Percentiles rank a stretch among this genome's conserved stretches.
Evolutionary conservation across 805 yeast species (phyloP).

Genomic region (Lipomyces sp.): DNA sequence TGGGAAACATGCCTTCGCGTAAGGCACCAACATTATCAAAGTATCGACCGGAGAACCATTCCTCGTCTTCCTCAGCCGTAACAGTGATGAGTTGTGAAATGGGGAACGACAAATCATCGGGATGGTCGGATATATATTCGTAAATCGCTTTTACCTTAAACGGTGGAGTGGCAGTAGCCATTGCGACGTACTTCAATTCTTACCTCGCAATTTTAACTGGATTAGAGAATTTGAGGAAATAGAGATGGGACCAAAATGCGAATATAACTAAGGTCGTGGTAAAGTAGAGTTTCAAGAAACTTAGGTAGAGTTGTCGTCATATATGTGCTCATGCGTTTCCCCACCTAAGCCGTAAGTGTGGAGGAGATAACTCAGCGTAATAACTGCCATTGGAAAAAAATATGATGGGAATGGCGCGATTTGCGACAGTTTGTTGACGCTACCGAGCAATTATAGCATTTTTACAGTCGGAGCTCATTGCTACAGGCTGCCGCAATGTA

Average conservation of each 20-base stretch:
- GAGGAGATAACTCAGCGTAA: neutral
- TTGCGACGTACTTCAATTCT: conserved; percentile 9
- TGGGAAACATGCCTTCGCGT: conserved; percentile 82
- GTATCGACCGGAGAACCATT: conserved; percentile 83
- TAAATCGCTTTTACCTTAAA: conserved; percentile 71
- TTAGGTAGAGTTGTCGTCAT: neutral
- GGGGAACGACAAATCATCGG: conserved; percentile 78
- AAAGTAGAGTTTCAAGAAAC: neutral
- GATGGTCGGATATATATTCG: conserved; percentile 71
- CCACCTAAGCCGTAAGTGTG: neutral
- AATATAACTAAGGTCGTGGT: neutral
- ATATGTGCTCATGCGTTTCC: neutral
- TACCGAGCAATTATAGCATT: neutral
- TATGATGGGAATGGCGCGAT: no score
- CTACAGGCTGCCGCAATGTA: no score
- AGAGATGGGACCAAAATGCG: neutral
- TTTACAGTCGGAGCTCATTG: no score
- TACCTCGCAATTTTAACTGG: neutral
- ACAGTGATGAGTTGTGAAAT: conserved; percentile 76
- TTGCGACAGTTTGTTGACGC: neutral
- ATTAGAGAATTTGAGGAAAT: neutral
- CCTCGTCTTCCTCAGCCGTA: conserved; percentile 81
- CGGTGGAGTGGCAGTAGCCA: conserved; percentile 49
- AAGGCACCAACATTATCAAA: conserved; percentile 51
- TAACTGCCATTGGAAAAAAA: no score